phyloP scores from a whole-genome alignment of 257 asterid genomes.

The Nicotiana sylvestris region DNA sequence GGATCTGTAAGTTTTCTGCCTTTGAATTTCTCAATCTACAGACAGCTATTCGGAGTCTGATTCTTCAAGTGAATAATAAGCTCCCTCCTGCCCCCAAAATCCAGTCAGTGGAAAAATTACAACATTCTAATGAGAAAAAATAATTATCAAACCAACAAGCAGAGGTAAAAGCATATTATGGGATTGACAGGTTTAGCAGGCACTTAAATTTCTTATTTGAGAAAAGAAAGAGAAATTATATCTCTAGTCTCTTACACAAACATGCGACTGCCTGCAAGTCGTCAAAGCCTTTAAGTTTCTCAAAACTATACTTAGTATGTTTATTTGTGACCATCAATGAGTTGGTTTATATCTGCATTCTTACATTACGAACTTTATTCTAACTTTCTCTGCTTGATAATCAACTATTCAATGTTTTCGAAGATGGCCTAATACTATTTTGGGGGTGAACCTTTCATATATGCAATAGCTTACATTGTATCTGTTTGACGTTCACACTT shows the following conservation, averaged over 20 bases:
- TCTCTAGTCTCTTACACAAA: not conserved
- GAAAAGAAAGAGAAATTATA: not conserved
- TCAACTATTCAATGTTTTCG: no score
- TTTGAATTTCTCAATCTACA: not conserved
- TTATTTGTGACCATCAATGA: no score
- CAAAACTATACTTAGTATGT: no score
- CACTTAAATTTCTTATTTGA: not conserved
- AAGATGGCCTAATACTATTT: no score
- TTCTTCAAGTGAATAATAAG: not conserved
- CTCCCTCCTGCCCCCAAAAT: not conserved
- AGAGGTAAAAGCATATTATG: not conserved
- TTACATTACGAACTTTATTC: no score
- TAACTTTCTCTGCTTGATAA: no score
- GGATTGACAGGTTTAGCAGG: not conserved
- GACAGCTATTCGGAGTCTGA: not conserved
- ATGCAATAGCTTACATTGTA: no score
- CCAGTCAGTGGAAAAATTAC: not conserved
- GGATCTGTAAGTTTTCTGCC: constrained; percentile 65
- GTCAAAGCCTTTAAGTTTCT: no score
- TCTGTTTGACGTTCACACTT: no score
- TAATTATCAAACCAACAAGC: not conserved
- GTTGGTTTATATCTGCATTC: no score
- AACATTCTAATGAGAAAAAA: not conserved
- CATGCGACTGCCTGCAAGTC: no score
- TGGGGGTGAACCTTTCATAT: no score